Evolutionary conservation across 2,329 filamentous ascomycete species (phyloP).

Genomic region (Drechmeria coniospora): DNA sequence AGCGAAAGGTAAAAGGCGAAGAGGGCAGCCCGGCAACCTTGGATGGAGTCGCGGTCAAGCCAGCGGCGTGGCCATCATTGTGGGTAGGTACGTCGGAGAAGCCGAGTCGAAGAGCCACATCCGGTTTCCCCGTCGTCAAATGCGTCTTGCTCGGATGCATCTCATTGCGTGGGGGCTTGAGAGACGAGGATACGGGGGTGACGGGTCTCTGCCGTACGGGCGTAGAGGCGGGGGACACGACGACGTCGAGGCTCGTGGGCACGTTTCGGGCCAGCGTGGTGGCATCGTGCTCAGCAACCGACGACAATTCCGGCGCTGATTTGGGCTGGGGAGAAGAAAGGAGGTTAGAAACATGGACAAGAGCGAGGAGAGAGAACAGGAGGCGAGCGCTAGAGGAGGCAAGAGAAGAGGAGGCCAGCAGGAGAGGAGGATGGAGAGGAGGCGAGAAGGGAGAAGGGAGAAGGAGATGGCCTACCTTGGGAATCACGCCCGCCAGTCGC

Average conservation of each 20-base stretch:
- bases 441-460: background rate
- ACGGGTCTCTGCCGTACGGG: constrained; percentile 16
- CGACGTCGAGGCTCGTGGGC: constrained; percentile 14
- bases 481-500: constrained; percentile 21
- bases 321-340: constrained; percentile 14
- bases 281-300: constrained; percentile 30
- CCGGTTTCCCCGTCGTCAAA: constrained; percentile 57
- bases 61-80: constrained; percentile 24
- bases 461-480: constrained; percentile 18
- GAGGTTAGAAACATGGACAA: constrained; percentile 4
- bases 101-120: constrained; percentile 67
- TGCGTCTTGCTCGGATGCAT: constrained; percentile 87
- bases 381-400: no score
- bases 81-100: constrained; percentile 57
- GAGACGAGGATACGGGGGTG: constrained; percentile 50
- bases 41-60: constrained; percentile 46
- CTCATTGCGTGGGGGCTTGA: constrained; percentile 59
- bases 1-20: constrained; percentile 54
- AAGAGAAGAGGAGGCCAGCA: background rate
- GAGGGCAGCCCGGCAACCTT: constrained; percentile 36
- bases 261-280: constrained; percentile 13
- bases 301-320: constrained; percentile 19
- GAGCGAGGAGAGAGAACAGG: no score
- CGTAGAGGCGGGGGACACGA: constrained; percentile 18
- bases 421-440: background rate